phyloP scores from a whole-genome alignment of 176 grass and related monocot species.

The Phragmites australis region DNA sequence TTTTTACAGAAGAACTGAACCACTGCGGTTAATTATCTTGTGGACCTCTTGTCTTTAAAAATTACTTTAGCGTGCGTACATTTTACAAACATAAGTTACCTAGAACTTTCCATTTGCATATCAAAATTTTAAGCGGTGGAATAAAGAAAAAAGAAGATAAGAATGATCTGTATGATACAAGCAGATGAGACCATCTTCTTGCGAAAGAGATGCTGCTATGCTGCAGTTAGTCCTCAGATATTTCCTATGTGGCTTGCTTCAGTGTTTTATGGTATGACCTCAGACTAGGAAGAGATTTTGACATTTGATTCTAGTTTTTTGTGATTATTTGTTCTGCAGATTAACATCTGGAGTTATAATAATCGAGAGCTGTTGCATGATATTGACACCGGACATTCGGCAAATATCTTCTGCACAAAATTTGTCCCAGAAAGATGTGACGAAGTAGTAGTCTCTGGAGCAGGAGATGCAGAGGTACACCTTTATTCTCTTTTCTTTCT shows the following conservation, averaged over 20 bases:
- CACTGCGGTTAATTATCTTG: not conserved
- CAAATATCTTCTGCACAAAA: slow-evolving; percentile 94
- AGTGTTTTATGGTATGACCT: slow-evolving; percentile 1
- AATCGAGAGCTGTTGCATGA: slow-evolving; percentile 69
- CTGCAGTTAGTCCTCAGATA: not conserved
- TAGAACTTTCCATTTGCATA: not conserved
- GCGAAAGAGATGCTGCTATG: not conserved
- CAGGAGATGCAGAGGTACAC: slow-evolving; percentile 87
- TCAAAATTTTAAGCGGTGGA: not conserved
- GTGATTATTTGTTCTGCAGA: slow-evolving; percentile 55
- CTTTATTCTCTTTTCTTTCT: not conserved
- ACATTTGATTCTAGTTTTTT: slow-evolving; percentile 6
- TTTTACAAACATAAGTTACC: not conserved
- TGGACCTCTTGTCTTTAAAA: not conserved
- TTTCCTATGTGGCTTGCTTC: slow-evolving; percentile 30
- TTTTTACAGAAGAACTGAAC: not conserved
- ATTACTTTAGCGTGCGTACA: not conserved
- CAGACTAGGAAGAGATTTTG: slow-evolving; percentile 9
- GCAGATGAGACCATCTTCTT: not conserved
- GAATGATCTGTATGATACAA: slow-evolving; percentile 10
- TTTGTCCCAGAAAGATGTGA: slow-evolving; percentile 92
- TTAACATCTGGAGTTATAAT: slow-evolving; percentile 87
- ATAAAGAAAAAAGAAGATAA: not conserved
- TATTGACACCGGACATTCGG: slow-evolving; percentile 84
- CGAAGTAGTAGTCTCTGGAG: slow-evolving; percentile 84